Base-by-base conservation (phyloP, 2,329 filamentous ascomycete species). In the Stachybotrys chlorohalonatus region DNA sequence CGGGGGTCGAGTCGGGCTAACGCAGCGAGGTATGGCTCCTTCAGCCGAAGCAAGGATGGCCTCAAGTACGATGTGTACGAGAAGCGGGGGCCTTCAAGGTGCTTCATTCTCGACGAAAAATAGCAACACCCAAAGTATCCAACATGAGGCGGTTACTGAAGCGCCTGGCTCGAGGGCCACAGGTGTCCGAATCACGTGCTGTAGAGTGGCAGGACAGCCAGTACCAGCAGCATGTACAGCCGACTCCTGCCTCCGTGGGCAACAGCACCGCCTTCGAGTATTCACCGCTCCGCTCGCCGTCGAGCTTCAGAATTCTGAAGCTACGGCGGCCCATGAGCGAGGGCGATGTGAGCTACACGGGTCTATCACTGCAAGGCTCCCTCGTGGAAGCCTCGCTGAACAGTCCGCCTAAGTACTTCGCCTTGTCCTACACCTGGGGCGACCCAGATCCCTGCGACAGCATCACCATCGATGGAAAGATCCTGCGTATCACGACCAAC, bases 371-470 rank as follows among this genome's bases (percentile, higher is more conserved):
- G 7, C 17, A 52, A 16, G 50, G 50, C 15, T 42, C 50, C 8
- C 50, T 52, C 32, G n/a, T 52, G 15, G 50, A 52, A n/a, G 50
- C 50, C n/a, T 45, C 50, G 9, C 36, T 52, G 15, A n/a, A 31
- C 31, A 52, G 24, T 16, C 32, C 31, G 16, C 50, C 50, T 2
- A 52, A 45, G 15, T 52, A 52, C 32, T 45, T 42, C 11, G 50
- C 50, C 36, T 24, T 52, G 15, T 52, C 36, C n/a, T 52, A 52
- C 50, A 39, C 31, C 31, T 52, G 50, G 50, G 50, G 50, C 15
- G 50, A 52, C 36, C 32, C 50, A 1, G 17, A 11, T 1, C 36
- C 24, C 11, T 16, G 11, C 15, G 50, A 52, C 15, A 13, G 13
- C 13, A 52, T 52, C 32, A 42, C 9, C 36, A 16, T 52, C 36